phyloP scores from a whole-genome alignment of 75 land plant species.

The Cryptomeria japonica region DNA sequence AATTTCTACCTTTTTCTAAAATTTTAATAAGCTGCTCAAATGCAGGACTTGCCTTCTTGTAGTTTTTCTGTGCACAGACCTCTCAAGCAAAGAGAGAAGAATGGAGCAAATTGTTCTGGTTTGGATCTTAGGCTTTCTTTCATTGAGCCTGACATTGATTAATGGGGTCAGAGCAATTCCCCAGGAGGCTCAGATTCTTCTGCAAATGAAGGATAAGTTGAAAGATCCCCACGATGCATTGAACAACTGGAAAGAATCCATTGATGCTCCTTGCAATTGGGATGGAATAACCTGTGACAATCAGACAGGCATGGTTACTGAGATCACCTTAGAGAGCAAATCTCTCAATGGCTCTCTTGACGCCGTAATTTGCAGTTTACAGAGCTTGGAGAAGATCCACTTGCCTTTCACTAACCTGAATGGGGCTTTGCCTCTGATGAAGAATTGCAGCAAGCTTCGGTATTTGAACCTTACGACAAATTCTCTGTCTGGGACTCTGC shows the following conservation, averaged over 20 bases:
- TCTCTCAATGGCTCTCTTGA: conserved; percentile 8
- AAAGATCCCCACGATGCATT: conserved; percentile 32
- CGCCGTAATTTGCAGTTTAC: conserved; percentile 19
- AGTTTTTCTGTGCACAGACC: no score
- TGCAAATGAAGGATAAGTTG: neutral
- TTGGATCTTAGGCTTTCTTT: neutral
- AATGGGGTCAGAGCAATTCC: neutral
- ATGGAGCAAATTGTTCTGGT: neutral
- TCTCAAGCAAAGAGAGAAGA: neutral
- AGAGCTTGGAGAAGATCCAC: conserved; percentile 14
- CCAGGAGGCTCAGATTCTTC: conserved; percentile 1
- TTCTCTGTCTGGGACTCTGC: conserved; percentile 31
- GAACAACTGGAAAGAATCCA: conserved; percentile 9
- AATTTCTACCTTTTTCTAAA: no score
- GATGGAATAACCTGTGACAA: neutral
- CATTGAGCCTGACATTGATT: neutral
- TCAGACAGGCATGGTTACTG: neutral
- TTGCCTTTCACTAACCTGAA: conserved; percentile 25
- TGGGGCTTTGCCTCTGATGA: conserved; percentile 23
- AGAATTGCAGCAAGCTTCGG: conserved; percentile 17
- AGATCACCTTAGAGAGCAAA: neutral
- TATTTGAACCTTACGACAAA: conserved; percentile 32
- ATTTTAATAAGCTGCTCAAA: no score
- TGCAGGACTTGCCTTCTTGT: no score
- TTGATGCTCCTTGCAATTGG: neutral